Evolutionary conservation across 495 filamentous ascomycete genomes (phyloP).

Genomic region (Annulohypoxylon bovei): DNA sequence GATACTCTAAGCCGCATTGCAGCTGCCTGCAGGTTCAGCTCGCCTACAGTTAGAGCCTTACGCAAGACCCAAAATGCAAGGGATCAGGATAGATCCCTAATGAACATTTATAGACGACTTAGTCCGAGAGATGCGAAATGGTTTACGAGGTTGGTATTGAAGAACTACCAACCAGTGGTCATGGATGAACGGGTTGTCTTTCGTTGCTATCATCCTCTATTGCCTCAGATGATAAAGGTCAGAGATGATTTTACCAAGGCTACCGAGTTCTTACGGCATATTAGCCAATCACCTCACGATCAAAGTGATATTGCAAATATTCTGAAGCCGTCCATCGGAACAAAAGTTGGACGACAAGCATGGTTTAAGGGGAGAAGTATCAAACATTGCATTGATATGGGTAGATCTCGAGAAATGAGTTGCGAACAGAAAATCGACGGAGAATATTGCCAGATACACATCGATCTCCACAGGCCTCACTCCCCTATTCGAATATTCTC

Average conservation of each 20-base stretch:
- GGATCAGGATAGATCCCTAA: conserved; percentile 60
- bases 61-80: conserved; percentile 47
- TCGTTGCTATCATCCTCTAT: conserved; percentile 63
- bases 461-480: conserved; percentile 67
- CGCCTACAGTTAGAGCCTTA: conserved; percentile 63
- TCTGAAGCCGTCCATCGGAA: conserved; percentile 70
- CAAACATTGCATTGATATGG: conserved; percentile 76
- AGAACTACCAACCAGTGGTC: conserved; percentile 72
- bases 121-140: conserved; percentile 83
- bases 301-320: conserved; percentile 41
- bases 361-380: conserved; percentile 80
- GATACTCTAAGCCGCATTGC: conserved; percentile 69
- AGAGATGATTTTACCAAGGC: conserved; percentile 63
- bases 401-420: conserved; percentile 67
- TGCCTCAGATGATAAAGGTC: conserved; percentile 72
- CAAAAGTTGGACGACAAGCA: conserved; percentile 77
- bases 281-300: conserved; percentile 23
- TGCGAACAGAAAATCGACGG: conserved; percentile 88
- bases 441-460: conserved; percentile 88
- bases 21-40: conserved; percentile 73
- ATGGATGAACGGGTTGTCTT: conserved; percentile 56
- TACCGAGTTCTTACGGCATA: conserved; percentile 44
- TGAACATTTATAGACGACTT: conserved; percentile 66
- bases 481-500: conserved; percentile 81
- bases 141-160: conserved; percentile 84